phyloP scores from a whole-genome alignment of 2,329 filamentous ascomycete species.

The Bisporella sp. region DNA sequence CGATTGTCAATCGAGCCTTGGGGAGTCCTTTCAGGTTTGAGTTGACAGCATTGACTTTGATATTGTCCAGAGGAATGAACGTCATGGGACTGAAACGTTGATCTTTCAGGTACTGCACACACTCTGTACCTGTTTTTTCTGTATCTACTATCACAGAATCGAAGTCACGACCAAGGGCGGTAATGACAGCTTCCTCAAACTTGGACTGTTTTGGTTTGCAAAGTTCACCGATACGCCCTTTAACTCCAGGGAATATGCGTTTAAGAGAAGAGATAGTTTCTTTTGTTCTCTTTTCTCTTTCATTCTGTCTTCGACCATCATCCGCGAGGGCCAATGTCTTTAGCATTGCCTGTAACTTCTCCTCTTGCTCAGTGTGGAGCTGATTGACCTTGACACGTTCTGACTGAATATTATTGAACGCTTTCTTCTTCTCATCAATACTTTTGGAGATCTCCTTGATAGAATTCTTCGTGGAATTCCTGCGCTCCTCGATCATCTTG shows the following conservation, averaged over 20 bases:
- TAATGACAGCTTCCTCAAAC: constrained; percentile 87
- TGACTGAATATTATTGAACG: constrained; percentile 78
- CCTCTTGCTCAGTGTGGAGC: constrained; percentile 80
- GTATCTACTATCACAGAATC: constrained; percentile 93
- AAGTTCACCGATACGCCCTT: constrained; percentile 81
- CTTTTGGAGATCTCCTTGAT: constrained; percentile 66
- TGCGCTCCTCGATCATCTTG: constrained; percentile 60
- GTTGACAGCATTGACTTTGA: constrained; percentile 88
- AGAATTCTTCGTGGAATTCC: constrained; percentile 50
- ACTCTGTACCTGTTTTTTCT: constrained; percentile 88
- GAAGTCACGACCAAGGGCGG: constrained; percentile 85
- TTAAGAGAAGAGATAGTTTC: constrained; percentile 83
- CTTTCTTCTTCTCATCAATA: constrained; percentile 84
- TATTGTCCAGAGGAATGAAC: constrained; percentile 94
- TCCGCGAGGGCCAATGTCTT: constrained; percentile 79
- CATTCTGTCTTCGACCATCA: constrained; percentile 76
- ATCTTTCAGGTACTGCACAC: constrained; percentile 89
- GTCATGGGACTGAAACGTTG: constrained; percentile 82
- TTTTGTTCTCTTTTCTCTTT: constrained; percentile 70
- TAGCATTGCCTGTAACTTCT: constrained; percentile 78
- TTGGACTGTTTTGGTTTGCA: constrained; percentile 98
- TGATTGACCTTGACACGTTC: constrained; percentile 76
- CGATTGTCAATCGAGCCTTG: constrained; percentile 82
- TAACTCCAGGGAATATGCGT: constrained; percentile 85
- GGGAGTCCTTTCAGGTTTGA: constrained; percentile 85